A percentile compares a stretch with the other conserved stretches of the same genome.
Evolutionary conservation across 352 stramenopile species (phyloP).

Genomic region (Phytopythium montanum): DNA sequence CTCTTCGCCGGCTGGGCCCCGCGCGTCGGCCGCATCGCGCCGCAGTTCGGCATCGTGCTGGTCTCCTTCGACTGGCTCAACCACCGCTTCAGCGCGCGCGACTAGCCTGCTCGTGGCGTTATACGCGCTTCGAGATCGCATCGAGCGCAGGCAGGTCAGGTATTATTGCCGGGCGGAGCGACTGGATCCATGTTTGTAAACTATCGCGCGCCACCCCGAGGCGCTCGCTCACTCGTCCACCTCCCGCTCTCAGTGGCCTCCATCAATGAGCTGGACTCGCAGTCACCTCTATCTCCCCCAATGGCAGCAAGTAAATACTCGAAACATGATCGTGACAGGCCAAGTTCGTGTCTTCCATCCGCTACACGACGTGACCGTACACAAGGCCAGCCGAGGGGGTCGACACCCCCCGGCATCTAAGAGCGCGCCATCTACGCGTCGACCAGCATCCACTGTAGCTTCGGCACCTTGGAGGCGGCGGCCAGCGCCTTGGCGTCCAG

Average conservation of each 20-base stretch:
- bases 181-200: conserved; percentile 4
- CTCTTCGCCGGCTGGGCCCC: conserved; percentile 73
- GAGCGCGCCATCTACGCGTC: conserved; percentile 16
- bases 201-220: not conserved
- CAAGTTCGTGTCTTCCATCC: not conserved
- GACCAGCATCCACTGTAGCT: conserved; percentile 45
- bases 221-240: not conserved
- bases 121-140: not conserved
- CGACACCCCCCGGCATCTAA: not conserved
- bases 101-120: not conserved
- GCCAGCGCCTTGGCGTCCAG: conserved; percentile 71
- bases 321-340: not conserved
- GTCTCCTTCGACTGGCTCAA: conserved; percentile 79
- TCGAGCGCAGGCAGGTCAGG: not conserved
- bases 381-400: not conserved
- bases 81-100: conserved; percentile 42
- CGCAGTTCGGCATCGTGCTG: conserved; percentile 81
- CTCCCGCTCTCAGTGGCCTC: not conserved
- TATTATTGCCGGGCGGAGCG: not conserved
- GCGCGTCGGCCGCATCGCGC: conserved; percentile 68
- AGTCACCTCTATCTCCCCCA: not conserved
- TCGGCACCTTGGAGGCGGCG: conserved; percentile 24
- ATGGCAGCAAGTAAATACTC: not conserved
- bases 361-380: not conserved
- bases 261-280: not conserved